A percentile compares a stretch with the other conserved stretches of the same genome.
Conservation (phyloP, 2,329 filamentous ascomycete genomes). For the Ophidiomyces ophidiicola region DNA sequence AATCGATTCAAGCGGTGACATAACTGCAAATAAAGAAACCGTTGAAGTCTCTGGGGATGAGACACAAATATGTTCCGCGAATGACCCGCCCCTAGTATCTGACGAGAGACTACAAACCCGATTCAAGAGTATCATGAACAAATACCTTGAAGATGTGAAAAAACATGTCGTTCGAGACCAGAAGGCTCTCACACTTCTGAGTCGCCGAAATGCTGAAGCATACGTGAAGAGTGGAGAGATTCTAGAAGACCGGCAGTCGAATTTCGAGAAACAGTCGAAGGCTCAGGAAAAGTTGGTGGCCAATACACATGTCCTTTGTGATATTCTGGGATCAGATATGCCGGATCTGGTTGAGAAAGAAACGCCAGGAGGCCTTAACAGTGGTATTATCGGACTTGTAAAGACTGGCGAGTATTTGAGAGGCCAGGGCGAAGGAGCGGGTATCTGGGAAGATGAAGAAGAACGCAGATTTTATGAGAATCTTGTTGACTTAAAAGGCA, state of each 20-base stretch:
- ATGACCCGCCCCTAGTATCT: constrained; percentile 63
- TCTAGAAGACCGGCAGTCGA: constrained; percentile 91
- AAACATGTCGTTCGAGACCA: constrained; percentile 80
- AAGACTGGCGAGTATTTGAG: constrained; percentile 89
- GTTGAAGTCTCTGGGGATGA: constrained; percentile 44
- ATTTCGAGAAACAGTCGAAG: constrained; percentile 89
- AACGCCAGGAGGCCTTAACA: constrained; percentile 50
- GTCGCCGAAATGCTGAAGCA: constrained; percentile 88
- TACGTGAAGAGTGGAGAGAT: constrained; percentile 98
- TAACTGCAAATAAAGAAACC: constrained; percentile 40
- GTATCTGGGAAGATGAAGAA: constrained; percentile 98
- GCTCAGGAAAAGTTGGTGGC: constrained; percentile 78
- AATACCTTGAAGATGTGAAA: constrained; percentile 91
- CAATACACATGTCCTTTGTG: constrained; percentile 83
- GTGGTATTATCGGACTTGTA: constrained; percentile 77
- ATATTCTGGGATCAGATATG: constrained; percentile 82
- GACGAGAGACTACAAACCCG: constrained; percentile 66
- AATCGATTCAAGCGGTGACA: constrained; percentile 66
- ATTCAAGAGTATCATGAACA: constrained; percentile 71
- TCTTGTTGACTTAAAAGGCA: constrained; percentile 83
- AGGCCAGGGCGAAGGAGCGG: constrained; percentile 76
- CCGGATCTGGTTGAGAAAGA: constrained; percentile 81
- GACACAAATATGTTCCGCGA: constrained; percentile 36
- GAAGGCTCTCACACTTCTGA: constrained; percentile 73
- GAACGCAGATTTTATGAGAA: constrained; percentile 98